Percentiles rank a stretch among this genome's conserved stretches.
phyloP scores from a whole-genome alignment of 306 rosid genomes.

The Inga oerstediana region DNA sequence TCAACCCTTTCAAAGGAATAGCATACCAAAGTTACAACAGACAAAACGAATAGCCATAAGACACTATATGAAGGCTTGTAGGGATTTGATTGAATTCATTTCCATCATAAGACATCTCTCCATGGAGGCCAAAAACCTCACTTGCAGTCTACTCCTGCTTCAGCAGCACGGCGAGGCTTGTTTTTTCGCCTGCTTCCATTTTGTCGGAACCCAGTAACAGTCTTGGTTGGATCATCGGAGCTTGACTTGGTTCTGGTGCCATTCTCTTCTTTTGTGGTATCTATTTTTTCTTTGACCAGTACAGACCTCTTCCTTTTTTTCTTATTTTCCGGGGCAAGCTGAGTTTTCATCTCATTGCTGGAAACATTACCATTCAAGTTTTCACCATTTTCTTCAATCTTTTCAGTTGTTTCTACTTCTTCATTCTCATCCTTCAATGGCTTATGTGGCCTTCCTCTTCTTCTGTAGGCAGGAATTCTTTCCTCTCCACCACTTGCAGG shows the following conservation, averaged over 20 bases:
- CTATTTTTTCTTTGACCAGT: constrained; percentile 54
- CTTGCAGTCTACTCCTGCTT: constrained; percentile 85
- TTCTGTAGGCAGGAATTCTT: constrained; percentile 53
- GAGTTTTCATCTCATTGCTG: constrained; percentile 50
- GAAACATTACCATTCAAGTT: constrained; percentile 48
- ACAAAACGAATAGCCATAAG: constrained; percentile 31
- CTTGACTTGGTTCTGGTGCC: constrained; percentile 48
- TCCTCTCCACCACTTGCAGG: constrained; percentile 63
- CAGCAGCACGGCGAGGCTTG: constrained; percentile 95
- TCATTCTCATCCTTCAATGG: constrained; percentile 58
- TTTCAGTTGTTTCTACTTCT: constrained; percentile 53
- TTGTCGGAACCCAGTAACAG: constrained; percentile 70
- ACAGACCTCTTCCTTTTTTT: constrained; percentile 67
- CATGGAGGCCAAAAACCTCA: constrained; percentile 45
- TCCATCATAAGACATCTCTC: constrained; percentile 25
- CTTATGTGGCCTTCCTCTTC: constrained; percentile 74
- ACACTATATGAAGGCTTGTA: constrained; percentile 39
- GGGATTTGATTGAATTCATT: constrained; percentile 26
- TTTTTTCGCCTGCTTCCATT: constrained; percentile 84
- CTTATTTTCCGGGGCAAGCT: constrained; percentile 47
- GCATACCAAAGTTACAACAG: constrained; percentile 31
- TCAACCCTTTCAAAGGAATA: constrained; percentile 24
- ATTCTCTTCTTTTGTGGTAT: constrained; percentile 54
- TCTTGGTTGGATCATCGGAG: constrained; percentile 49
- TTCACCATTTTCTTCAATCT: constrained; percentile 58